phyloP scores from a whole-genome alignment of 768 basidiomycete species.

The Candolleomyces aberdarensis region DNA sequence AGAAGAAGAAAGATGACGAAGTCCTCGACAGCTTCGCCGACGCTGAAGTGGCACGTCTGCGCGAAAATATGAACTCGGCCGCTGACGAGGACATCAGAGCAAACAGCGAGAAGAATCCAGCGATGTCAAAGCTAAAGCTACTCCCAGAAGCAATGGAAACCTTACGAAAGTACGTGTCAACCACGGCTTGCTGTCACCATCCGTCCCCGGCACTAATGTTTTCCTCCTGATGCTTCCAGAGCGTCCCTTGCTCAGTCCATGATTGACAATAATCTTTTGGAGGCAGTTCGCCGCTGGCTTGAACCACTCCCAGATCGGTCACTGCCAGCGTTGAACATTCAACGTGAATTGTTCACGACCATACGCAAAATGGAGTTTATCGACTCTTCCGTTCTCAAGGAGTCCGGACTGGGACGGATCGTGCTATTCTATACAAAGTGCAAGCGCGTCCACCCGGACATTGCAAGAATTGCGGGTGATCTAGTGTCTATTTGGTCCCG shows the following conservation, averaged over 20 bases:
- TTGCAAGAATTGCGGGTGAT: constrained; percentile 77
- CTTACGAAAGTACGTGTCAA: constrained; percentile 70
- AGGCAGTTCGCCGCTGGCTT: constrained; percentile 86
- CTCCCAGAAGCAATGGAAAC: constrained; percentile 91
- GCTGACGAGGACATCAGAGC: constrained; percentile 81
- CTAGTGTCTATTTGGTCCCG: constrained; percentile 87
- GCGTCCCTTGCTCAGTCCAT: constrained; percentile 86
- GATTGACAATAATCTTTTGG: constrained; percentile 91
- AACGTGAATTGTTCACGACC: constrained; percentile 83
- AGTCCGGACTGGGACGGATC: constrained; percentile 85
- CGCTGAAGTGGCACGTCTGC: constrained; percentile 85
- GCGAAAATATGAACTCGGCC: constrained; percentile 83
- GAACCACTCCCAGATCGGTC: constrained; percentile 93
- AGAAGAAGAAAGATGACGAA: constrained; percentile 77
- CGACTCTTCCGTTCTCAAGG: constrained; percentile 86
- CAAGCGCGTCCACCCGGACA: constrained; percentile 81
- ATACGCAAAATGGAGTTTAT: constrained; percentile 90
- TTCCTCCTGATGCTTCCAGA: constrained; percentile 37
- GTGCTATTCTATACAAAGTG: constrained; percentile 95
- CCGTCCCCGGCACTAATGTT: constrained; percentile 7
- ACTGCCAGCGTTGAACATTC: constrained; percentile 93
- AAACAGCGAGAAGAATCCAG: constrained; percentile 78
- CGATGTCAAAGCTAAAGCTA: constrained; percentile 77
- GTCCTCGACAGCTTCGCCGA: constrained; percentile 85
- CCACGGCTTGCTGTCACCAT: not conserved